A percentile compares a stretch with the other conserved stretches of the same genome.
phyloP scores from a whole-genome alignment of 2,329 filamentous ascomycete genomes.

The Pyricularia grisea region DNA sequence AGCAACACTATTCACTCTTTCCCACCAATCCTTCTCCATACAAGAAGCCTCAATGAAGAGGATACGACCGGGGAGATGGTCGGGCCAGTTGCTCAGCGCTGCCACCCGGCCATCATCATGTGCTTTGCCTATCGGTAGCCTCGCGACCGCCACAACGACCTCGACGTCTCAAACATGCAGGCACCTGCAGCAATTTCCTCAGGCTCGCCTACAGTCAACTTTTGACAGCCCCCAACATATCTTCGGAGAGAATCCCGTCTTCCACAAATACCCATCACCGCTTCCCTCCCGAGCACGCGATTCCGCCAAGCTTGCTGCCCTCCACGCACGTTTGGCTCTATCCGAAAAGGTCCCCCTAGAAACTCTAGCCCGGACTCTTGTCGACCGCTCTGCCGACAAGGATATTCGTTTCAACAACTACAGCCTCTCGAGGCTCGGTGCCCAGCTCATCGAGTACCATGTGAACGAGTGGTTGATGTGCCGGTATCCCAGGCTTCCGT shows the following conservation, averaged over 20 bases:
- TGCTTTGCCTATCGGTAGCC: constrained; percentile 6
- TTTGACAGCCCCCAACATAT: constrained; percentile 3
- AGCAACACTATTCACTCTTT: not conserved
- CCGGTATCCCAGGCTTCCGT: constrained; percentile 83
- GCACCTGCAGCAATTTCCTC: constrained; percentile 6
- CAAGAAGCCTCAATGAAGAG: constrained; percentile 41
- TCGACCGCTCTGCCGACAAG: constrained; percentile 76
- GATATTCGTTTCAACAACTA: constrained; percentile 81
- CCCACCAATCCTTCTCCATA: not conserved
- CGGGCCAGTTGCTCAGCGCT: constrained; percentile 45
- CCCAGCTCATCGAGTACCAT: constrained; percentile 79
- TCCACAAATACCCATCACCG: constrained; percentile 54
- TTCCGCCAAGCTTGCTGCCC: constrained; percentile 84
- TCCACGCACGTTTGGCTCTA: constrained; percentile 81
- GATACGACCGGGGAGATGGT: constrained; percentile 50
- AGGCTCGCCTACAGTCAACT: constrained; percentile 11
- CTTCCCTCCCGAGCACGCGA: constrained; percentile 53
- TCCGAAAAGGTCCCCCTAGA: constrained; percentile 74
- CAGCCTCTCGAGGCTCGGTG: constrained; percentile 71
- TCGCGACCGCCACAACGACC: constrained; percentile 1
- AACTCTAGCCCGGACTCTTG: constrained; percentile 75
- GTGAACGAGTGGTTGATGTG: constrained; percentile 80
- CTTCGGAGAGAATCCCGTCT: constrained; percentile 7
- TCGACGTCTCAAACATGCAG: constrained; percentile 1
- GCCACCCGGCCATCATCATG: constrained; percentile 30